These are phyloP conservation scores for Macrolepiota dolichaula DNA, from an alignment of 768 basidiomycete species.

Conservation along the genomic window DNA sequence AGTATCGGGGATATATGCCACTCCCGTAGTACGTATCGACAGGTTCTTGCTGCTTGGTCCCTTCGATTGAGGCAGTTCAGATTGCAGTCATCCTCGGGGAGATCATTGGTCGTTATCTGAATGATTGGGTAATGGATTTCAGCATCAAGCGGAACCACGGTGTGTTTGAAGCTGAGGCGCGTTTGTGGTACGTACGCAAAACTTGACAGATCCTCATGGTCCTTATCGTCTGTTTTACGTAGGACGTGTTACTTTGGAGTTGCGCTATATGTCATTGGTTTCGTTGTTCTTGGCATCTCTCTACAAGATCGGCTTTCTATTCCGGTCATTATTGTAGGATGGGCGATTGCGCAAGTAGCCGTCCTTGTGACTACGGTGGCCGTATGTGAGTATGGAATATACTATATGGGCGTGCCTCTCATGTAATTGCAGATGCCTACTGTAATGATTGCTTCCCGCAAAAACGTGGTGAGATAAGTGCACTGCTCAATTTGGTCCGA, in stretches of 20 bases:
- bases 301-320: constrained; percentile 49
- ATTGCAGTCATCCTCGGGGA: constrained; percentile 53
- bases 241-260: constrained; percentile 63
- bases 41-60: not conserved
- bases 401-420: not conserved
- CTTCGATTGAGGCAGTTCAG: constrained; percentile 19
- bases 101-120: constrained; percentile 46
- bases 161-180: constrained; percentile 58
- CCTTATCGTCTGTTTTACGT: not conserved
- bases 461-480: constrained; percentile 54
- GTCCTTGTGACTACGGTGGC: constrained; percentile 63
- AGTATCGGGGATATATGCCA: constrained; percentile 51
- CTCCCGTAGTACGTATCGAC: constrained; percentile 43
- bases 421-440: constrained; percentile 19
- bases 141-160: constrained; percentile 48
- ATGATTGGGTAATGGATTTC: constrained; percentile 48
- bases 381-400: constrained; percentile 40
- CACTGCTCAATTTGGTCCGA: constrained; percentile 55
- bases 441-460: constrained; percentile 21
- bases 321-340: constrained; percentile 61
- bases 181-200: constrained; percentile 44
- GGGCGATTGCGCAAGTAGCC: constrained; percentile 58
- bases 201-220: not conserved
- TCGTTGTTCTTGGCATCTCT: constrained; percentile 52
- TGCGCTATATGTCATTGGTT: constrained; percentile 59